Percentiles rank a stretch among this genome's conserved stretches.
Evolutionary conservation across 1,139 yeast species (phyloP).

Genomic region (Chernovozyma sophiae-reginae): DNA sequence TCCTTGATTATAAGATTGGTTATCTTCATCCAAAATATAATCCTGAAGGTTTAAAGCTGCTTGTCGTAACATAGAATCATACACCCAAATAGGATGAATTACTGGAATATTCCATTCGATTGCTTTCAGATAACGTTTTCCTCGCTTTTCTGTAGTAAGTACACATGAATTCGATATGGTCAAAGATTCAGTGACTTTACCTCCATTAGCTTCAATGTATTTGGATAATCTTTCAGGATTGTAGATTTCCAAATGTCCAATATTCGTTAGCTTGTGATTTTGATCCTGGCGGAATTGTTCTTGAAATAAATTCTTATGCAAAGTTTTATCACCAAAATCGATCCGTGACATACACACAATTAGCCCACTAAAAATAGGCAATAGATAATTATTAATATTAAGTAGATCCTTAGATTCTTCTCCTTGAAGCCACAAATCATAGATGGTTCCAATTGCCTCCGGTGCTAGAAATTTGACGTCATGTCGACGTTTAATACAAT

Average conservation of each 20-base stretch:
- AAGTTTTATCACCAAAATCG: constrained; percentile 9
- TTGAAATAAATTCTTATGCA: constrained; percentile 8
- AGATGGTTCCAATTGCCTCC: constrained; percentile 40
- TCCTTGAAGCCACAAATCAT: constrained; percentile 53
- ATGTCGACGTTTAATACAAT: constrained; percentile 53
- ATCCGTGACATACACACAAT: constrained; percentile 54
- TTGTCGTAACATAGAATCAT: constrained; percentile 57
- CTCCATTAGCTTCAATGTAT: constrained; percentile 52
- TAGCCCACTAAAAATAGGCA: constrained; percentile 46
- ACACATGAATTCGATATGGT: constrained; percentile 50
- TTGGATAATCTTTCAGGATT: constrained; percentile 18
- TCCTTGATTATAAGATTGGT: constrained; percentile 42
- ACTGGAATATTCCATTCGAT: constrained; percentile 64
- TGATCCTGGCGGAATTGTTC: constrained; percentile 13
- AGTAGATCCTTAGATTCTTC: constrained; percentile 25
- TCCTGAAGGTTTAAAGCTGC: constrained; percentile 52
- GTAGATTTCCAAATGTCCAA: constrained; percentile 8
- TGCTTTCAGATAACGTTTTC: constrained; percentile 63
- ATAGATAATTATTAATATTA: constrained; percentile 19
- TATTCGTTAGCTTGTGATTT: neutral
- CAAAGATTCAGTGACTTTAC: constrained; percentile 53
- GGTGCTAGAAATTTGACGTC: constrained; percentile 57
- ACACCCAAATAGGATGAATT: constrained; percentile 73
- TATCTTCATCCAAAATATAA: constrained; percentile 29
- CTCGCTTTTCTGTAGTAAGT: constrained; percentile 49